phyloP scores from a whole-genome alignment of 2,329 filamentous ascomycete genomes.

The Blumeria graminis region DNA sequence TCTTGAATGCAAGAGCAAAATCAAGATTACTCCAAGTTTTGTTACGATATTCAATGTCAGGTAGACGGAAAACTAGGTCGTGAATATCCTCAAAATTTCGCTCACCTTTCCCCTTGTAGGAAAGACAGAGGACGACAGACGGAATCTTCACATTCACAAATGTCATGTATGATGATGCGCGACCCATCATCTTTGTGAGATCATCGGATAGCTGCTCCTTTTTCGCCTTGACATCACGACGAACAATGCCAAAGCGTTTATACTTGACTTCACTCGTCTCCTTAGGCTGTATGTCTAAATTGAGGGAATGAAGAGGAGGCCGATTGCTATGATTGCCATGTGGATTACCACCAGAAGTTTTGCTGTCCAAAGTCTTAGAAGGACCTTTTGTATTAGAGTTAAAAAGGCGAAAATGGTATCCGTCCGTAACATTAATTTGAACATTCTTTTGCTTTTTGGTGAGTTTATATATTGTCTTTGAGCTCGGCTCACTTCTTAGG shows the following conservation, averaged over 20 bases:
- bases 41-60: slow-evolving; percentile 85
- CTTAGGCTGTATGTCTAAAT: slow-evolving; percentile 9
- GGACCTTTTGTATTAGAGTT: slow-evolving; percentile 14
- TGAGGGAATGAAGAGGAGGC: slow-evolving; percentile 10
- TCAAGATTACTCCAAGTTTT: slow-evolving; percentile 99
- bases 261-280: slow-evolving; percentile 13
- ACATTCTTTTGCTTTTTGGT: slow-evolving; percentile 5
- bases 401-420: slow-evolving; percentile 20
- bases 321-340: slow-evolving; percentile 9
- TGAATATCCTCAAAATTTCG: slow-evolving; percentile 94
- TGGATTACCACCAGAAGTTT: slow-evolving; percentile 14
- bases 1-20: slow-evolving; percentile 75
- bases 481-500: slow-evolving; percentile 29
- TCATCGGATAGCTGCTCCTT: slow-evolving; percentile 52
- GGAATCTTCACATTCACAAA: slow-evolving; percentile 87
- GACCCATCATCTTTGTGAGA: slow-evolving; percentile 83
- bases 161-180: slow-evolving; percentile 93
- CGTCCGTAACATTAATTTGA: slow-evolving; percentile 12
- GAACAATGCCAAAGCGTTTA: slow-evolving; percentile 29
- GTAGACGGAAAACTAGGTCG: slow-evolving; percentile 89
- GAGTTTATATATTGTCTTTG: slow-evolving; percentile 4
- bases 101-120: slow-evolving; percentile 87
- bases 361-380: slow-evolving; percentile 11
- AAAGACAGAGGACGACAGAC: slow-evolving; percentile 82
- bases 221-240: slow-evolving; percentile 26